Evolutionary conservation across 257 asterid genomes (phyloP), one percentile per base, ranked within the genome.

Genomic region (Lantana camara): DNA sequence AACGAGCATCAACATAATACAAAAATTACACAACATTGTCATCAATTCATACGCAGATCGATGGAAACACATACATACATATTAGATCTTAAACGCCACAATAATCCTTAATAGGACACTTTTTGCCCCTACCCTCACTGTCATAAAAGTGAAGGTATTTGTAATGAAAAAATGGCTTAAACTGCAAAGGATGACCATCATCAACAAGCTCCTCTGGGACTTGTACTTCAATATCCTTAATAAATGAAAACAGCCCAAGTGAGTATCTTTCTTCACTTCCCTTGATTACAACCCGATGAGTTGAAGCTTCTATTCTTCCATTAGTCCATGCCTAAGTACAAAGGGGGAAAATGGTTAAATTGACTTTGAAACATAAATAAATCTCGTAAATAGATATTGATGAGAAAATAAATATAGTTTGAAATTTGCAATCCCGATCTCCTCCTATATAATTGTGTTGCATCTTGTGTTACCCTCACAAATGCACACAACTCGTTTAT

Each of bases 281-380:
- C 49, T 65, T 67, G 30, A 81, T 77, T 7, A 65, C 66, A 50
- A 81, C 86, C 48, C 79, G 55, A 17, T 81, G 83, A 2, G 9
- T 2, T 1, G 77, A 21, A 11, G 86, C 57, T 15, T 81, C 63
- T 49, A 81, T 74, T 52, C 88, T 73, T 47, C 80, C 77, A 52
- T 82, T 82, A 24, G 71, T 76, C 81, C 82, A 82, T 60, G 56
- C 88, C 88, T 79, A 34, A 37, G 2, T 2, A 27, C 44, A 7
- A 46, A 13, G 9, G 15, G 0, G 6, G 9, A 29, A 64, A 50
- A 21, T 30, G 8, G 6, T 1, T 4, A 49, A 14, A 7, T 3
- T n/a, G 12, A n/a, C n/a, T 3, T 10, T 34, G 0, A 35, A 30
- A 0, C 15, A n/a, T 12, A 17, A 9, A n/a, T 37, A 37, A 7